Evolutionary conservation across 345 rosid species (phyloP).

Genomic region (Brassica juncea): DNA sequence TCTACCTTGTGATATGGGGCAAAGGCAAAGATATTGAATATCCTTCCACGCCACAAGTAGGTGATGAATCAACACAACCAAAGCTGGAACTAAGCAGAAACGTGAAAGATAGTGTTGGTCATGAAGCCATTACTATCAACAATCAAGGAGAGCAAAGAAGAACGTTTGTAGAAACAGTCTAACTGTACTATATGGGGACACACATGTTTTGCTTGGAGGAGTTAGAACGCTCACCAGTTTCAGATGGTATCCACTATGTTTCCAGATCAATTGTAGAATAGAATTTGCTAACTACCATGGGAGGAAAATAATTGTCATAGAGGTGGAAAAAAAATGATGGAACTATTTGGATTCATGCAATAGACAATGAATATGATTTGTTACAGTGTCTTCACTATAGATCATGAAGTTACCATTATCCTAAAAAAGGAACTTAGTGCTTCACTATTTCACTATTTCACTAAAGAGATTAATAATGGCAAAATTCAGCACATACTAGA

Average conservation of each 20-base stretch:
- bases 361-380: slow-evolving; percentile 12
- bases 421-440: background rate
- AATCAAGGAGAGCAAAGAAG: background rate
- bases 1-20: slow-evolving; percentile 1
- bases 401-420: background rate
- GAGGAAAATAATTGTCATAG: background rate
- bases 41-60: background rate
- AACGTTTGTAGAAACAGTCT: background rate
- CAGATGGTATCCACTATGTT: slow-evolving; percentile 5
- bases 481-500: background rate
- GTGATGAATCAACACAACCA: background rate
- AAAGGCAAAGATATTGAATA: background rate
- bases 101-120: background rate
- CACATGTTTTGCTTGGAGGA: background rate
- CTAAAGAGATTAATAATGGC: background rate
- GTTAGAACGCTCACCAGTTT: background rate
- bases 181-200: background rate
- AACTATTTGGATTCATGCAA: background rate
- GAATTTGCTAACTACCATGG: background rate
- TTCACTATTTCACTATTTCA: background rate
- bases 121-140: background rate
- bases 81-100: background rate
- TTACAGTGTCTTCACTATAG: background rate
- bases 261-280: slow-evolving; percentile 10
- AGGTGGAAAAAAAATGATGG: background rate